Percentiles rank a stretch among this genome's conserved stretches.
Evolutionary conservation across 2,329 filamentous ascomycete species (phyloP).

Genomic region (Verticillium klebahnii): DNA sequence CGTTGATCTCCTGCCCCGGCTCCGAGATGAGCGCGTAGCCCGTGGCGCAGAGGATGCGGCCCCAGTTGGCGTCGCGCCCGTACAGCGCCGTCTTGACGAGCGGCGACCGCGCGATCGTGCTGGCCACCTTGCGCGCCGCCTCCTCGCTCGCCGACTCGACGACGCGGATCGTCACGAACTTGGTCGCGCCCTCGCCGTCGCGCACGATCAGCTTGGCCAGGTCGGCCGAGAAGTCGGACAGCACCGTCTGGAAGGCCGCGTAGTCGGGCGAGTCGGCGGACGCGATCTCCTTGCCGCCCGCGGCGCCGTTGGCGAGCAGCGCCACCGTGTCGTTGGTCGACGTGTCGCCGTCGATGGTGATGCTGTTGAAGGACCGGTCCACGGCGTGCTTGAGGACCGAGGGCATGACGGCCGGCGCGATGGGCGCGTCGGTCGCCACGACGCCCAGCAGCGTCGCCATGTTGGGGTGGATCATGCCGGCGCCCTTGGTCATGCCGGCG

Average conservation of each 20-base stretch:
- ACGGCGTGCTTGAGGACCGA: constrained; percentile 69
- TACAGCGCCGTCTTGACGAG: constrained; percentile 97
- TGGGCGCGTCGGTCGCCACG: constrained; percentile 84
- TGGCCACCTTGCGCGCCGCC: constrained; percentile 74
- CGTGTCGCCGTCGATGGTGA: constrained; percentile 94
- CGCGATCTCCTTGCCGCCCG: constrained; percentile 63
- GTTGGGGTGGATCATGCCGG: constrained; percentile 98
- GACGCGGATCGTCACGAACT: constrained; percentile 92
- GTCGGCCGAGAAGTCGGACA: constrained; percentile 75
- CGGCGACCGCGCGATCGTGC: constrained; percentile 83
- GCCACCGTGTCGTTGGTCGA: constrained; percentile 96
- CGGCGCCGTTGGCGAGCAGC: constrained; percentile 91
- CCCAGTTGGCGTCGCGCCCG: constrained; percentile 97
- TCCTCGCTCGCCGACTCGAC: constrained; percentile 64
- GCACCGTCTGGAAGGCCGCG: constrained; percentile 61
- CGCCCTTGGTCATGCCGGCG: constrained; percentile 94
- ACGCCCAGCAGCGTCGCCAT: constrained; percentile 95
- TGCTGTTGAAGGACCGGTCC: constrained; percentile 88
- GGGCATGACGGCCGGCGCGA: constrained; percentile 63
- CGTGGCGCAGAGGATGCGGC: constrained; percentile 89
- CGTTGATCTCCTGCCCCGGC: constrained; percentile 50
- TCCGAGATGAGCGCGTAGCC: constrained; percentile 69
- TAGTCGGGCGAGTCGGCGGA: constrained; percentile 57
- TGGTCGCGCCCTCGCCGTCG: constrained; percentile 95
- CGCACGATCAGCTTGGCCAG: constrained; percentile 91